These are phyloP conservation scores for Chrysochromulina tobinii DNA, from an alignment of 78 protist species.

Conservation along the genomic window DNA sequence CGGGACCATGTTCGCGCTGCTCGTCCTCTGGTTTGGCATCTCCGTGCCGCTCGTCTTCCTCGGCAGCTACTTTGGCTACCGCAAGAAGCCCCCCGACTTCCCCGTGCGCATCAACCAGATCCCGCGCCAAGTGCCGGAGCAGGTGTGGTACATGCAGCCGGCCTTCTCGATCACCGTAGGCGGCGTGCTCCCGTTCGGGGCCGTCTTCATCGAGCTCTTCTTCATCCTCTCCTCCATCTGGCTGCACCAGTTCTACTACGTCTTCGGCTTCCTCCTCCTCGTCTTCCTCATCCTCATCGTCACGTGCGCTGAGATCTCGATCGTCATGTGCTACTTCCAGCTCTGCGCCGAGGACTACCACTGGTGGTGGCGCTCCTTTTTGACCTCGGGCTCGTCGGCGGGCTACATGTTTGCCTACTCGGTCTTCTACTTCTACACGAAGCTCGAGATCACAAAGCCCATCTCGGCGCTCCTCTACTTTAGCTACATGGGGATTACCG, in stretches of 20 bases:
- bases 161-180: slow-evolving; percentile 81
- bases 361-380: slow-evolving; percentile 96
- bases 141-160: slow-evolving; percentile 86
- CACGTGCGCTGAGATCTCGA: slow-evolving; percentile 88
- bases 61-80: slow-evolving; percentile 89
- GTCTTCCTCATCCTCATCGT: slow-evolving; percentile 87
- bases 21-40: slow-evolving; percentile 88
- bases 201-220: slow-evolving; percentile 91
- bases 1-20: slow-evolving; percentile 63
- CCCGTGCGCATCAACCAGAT: slow-evolving; percentile 90
- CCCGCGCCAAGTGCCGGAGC: slow-evolving; percentile 73
- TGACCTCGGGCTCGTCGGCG: slow-evolving; percentile 80
- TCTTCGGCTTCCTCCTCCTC: slow-evolving; percentile 91
- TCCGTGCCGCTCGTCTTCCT: slow-evolving; percentile 91
- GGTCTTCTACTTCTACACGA: slow-evolving; percentile 77
- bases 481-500: slow-evolving; percentile 28
- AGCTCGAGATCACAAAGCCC: slow-evolving; percentile 54
- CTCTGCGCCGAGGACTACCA: slow-evolving; percentile 55
- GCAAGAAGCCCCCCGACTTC: slow-evolving; percentile 4
- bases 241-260: slow-evolving; percentile 89
- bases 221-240: slow-evolving; percentile 87
- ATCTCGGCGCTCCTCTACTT: slow-evolving; percentile 40
- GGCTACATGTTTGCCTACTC: slow-evolving; percentile 90
- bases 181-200: slow-evolving; percentile 94
- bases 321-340: slow-evolving; percentile 94